Conservation (phyloP, 164 flowering plant species). For the Litsea cubeba region DNA sequence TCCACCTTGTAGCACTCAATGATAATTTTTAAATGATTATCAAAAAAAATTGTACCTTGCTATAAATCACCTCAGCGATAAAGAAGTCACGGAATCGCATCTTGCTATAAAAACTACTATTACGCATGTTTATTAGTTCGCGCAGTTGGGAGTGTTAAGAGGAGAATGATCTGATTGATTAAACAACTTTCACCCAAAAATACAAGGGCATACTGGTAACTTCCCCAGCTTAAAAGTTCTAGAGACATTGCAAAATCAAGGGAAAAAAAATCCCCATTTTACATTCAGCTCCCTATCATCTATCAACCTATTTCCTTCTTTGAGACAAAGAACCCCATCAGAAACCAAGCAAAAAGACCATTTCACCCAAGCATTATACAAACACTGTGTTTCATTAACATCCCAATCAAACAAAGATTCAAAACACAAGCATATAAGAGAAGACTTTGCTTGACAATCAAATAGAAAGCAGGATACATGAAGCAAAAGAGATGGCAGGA, state of each 20-base stretch:
- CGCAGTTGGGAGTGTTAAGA: too few relatives aligned
- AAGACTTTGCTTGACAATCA: neutral
- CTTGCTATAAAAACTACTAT: too few relatives aligned
- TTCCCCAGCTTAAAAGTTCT: neutral
- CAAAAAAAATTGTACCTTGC: too few relatives aligned
- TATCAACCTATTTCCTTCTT: slow-evolving; percentile 6
- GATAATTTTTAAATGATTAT: too few relatives aligned
- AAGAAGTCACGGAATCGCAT: too few relatives aligned
- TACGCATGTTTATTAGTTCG: too few relatives aligned
- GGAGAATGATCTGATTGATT: too few relatives aligned
- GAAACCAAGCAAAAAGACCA: neutral
- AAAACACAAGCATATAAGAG: neutral
- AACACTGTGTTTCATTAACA: slow-evolving; percentile 6
- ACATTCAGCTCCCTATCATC: neutral
- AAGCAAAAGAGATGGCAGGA: too few relatives aligned
- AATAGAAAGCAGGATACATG: too few relatives aligned
- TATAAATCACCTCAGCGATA: too few relatives aligned
- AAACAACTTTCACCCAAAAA: too few relatives aligned
- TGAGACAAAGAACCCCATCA: slow-evolving; percentile 1
- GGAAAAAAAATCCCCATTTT: neutral
- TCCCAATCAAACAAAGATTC: slow-evolving; percentile 3
- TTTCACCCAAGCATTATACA: neutral
- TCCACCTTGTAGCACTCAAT: too few relatives aligned
- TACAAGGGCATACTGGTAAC: slow-evolving; percentile 36
- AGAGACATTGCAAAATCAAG: slow-evolving; percentile 13